phyloP scores from a whole-genome alignment of 1,284 basidiomycete genomes.

The Tylopilus sp. region DNA sequence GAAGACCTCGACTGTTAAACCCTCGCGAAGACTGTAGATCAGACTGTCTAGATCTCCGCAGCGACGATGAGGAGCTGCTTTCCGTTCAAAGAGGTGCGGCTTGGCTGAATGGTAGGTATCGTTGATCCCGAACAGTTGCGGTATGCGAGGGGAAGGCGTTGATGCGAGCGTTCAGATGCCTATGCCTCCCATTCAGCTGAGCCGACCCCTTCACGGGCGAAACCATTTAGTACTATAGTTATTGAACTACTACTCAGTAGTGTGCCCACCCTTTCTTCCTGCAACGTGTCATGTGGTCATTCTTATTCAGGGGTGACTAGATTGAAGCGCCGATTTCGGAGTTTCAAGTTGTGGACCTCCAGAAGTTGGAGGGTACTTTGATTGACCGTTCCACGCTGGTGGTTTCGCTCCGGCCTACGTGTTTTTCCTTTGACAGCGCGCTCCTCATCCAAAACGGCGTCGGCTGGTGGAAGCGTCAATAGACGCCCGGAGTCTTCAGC shows the following conservation, averaged over 20 bases:
- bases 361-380: constrained; percentile 18
- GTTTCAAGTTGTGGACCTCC: constrained; percentile 16
- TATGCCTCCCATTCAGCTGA: not conserved
- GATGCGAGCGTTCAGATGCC: not conserved
- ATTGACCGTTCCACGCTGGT: constrained; percentile 33
- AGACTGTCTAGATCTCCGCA: not conserved
- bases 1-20: constrained; percentile 10
- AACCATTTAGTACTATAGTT: no score
- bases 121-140: not conserved
- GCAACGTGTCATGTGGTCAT: no score
- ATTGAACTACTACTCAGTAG: no score
- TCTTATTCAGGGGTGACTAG: no score
- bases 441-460: constrained; percentile 62
- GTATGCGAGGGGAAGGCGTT: not conserved
- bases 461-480: constrained; percentile 64
- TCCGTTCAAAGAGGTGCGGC: not conserved
- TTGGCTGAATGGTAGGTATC: not conserved
- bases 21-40: constrained; percentile 21
- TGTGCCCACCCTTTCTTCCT: no score
- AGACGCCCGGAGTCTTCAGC: constrained; percentile 75
- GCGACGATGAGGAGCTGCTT: not conserved
- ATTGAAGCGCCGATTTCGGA: constrained; percentile 24
- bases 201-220: not conserved
- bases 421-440: constrained; percentile 24
- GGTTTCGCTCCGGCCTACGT: constrained; percentile 32